Conservation (phyloP, 225 moss, liverwort and hornwort genomes). For the Pleurozium schreberi region DNA sequence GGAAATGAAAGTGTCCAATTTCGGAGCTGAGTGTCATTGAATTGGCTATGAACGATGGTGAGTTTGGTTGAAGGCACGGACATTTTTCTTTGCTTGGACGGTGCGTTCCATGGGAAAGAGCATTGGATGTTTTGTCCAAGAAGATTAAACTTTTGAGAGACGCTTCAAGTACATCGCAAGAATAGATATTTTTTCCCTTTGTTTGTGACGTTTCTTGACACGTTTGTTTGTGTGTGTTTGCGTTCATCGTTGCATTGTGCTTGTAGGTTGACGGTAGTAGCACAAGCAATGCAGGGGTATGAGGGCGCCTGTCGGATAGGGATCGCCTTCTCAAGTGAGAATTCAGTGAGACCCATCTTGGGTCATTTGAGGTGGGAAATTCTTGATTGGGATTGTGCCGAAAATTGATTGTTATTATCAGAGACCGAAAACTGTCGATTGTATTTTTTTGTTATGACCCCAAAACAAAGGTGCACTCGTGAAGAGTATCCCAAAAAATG, state of each 20-base stretch:
- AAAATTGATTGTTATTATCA: too few relatives aligned
- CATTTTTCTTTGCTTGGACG: background rate
- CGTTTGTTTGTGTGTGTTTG: background rate
- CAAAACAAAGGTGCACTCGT: too few relatives aligned
- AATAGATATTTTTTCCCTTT: background rate
- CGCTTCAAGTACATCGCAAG: background rate
- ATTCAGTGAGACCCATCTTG: background rate
- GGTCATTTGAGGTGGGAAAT: background rate
- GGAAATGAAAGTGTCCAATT: background rate
- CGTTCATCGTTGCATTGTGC: background rate
- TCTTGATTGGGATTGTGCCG: too few relatives aligned
- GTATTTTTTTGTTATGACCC: too few relatives aligned
- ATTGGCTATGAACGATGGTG: background rate
- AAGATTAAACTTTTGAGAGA: background rate
- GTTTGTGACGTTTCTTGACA: background rate
- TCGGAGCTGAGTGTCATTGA: background rate
- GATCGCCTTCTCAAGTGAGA: background rate
- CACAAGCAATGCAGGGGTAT: background rate
- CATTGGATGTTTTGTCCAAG: background rate
- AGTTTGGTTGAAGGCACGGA: background rate
- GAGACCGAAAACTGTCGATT: too few relatives aligned
- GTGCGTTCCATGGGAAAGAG: background rate
- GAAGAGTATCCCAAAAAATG: too few relatives aligned
- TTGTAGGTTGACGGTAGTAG: background rate
- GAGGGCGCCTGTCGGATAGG: background rate